phyloP scores from a whole-genome alignment of 805 yeast species.

The Ogataea methanolica region DNA sequence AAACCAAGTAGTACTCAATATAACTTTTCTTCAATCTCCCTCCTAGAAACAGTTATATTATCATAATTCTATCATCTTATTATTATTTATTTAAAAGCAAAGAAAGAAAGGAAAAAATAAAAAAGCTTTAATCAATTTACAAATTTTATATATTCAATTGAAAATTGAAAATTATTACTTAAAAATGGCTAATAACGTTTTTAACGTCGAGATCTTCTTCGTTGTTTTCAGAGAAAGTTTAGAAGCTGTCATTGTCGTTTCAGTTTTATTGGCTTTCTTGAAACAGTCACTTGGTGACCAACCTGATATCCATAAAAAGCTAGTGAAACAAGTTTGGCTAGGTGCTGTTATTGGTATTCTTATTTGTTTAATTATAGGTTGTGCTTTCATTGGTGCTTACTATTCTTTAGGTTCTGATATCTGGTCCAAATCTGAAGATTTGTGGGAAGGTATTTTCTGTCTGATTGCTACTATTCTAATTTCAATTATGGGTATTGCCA shows the following conservation, averaged over 20 bases:
- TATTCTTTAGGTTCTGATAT: conserved; percentile 76
- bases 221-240: conserved; percentile 90
- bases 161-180: too few relatives aligned
- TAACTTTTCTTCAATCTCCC: too few relatives aligned
- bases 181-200: conserved; percentile 38
- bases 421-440: conserved; percentile 82
- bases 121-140: too few relatives aligned
- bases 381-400: conserved; percentile 92
- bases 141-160: too few relatives aligned
- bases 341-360: conserved; percentile 74
- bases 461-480: conserved; percentile 86
- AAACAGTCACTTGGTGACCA: conserved; percentile 74
- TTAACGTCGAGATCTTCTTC: conserved; percentile 75
- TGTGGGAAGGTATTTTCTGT: conserved; percentile 97
- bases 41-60: too few relatives aligned
- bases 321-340: conserved; percentile 80
- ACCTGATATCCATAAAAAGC: conserved; percentile 49
- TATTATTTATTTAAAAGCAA: too few relatives aligned
- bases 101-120: too few relatives aligned
- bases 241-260: conserved; percentile 88
- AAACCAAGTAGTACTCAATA: too few relatives aligned
- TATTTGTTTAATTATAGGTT: conserved; percentile 80
- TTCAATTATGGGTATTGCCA: conserved; percentile 91
- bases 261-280: conserved; percentile 86
- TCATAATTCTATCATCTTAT: too few relatives aligned